A percentile compares a stretch with the other conserved stretches of the same genome.
Evolutionary conservation across 2,329 filamentous ascomycete species (phyloP).

Genomic region (Epichloe sylvatica): DNA sequence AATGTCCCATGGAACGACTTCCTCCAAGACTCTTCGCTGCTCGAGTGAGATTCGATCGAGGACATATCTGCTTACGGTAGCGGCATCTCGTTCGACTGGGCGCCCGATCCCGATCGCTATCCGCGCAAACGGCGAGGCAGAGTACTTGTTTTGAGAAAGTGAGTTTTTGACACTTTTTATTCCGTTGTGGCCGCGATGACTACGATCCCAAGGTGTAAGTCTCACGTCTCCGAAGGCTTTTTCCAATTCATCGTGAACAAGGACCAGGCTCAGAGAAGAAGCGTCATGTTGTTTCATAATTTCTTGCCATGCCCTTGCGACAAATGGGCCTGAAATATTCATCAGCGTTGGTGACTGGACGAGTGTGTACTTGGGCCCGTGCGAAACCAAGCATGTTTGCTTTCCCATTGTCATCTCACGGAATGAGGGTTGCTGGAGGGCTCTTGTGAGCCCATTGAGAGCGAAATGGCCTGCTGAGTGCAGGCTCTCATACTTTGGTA

Average conservation of each 20-base stretch:
- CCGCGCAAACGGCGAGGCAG: constrained; percentile 33
- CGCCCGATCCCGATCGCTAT: constrained; percentile 82
- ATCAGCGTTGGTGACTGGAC: constrained; percentile 66
- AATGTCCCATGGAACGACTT: constrained; percentile 37
- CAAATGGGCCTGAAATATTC: constrained; percentile 68
- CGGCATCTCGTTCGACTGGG: constrained; percentile 51
- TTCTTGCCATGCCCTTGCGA: constrained; percentile 52
- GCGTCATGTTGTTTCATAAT: constrained; percentile 27
- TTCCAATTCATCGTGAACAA: constrained; percentile 86
- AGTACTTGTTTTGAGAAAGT: constrained; percentile 29
- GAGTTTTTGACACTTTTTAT: constrained; percentile 49
- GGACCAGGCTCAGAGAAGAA: constrained; percentile 41
- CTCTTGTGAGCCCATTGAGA: constrained; percentile 44
- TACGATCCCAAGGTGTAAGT: constrained; percentile 47
- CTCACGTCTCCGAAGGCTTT: constrained; percentile 52
- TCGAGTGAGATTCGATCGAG: constrained; percentile 47
- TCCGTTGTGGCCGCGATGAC: constrained; percentile 60
- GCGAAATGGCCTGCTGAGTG: constrained; percentile 80
- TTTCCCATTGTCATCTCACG: constrained; percentile 32
- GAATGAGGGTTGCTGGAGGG: constrained; percentile 34
- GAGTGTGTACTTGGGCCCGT: constrained; percentile 44
- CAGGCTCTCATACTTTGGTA: constrained; percentile 59
- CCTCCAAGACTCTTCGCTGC: constrained; percentile 38
- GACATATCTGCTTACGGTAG: constrained; percentile 64
- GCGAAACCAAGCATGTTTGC: constrained; percentile 35